Base-by-base conservation (phyloP, 2,329 filamentous ascomycete species). In the Hymenoscyphus fructigenus region DNA sequence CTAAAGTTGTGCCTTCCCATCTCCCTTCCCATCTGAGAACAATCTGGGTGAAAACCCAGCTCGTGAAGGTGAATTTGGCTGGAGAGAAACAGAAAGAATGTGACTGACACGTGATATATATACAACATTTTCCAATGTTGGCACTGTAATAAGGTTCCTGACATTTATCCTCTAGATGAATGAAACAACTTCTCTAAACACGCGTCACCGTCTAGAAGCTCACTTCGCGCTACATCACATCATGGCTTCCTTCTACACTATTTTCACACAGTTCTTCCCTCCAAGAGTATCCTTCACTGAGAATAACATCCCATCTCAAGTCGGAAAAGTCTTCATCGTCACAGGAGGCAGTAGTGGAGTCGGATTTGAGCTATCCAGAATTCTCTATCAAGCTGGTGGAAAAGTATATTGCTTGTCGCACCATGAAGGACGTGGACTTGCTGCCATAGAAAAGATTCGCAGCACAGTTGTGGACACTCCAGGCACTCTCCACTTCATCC, bases 321-420 rank as follows among this genome's bases (percentile, higher is more conserved):
- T 56, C 10, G 67, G 66, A 36, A 69, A 75, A 66, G 65, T 67
- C 26, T 61, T 61, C 10, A 29, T 55, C 7, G 44, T 61, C 26
- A 61, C 59, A 9, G 59, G 59, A 20, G 26, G 10, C 1, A 61
- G 29, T 34, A 61, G 41, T 34, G 28, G 59, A 3, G 61, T 79
- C 2, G 78, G 78, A 56, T 74, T 75, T 50, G 74, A 78, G 36
- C 65, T 78, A 1, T 70, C 73, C n/a, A 66, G 66, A 12, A 73
- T 78, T 28, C 75, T 80, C 38, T 79, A 78, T 68, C n/a, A 50
- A 10, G 44, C 2, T 12, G 44, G 44, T 10, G n/a, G 44, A 23
- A 50, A 17, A 23, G 44, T 50, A 50, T 50, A 50, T n/a, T 50
- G n/a, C 44, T 10, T 50, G 5, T 50, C 44, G 3, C 44, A 50